phyloP scores from a whole-genome alignment of 108 stramenopile species.

The Nannochloropsis salina region DNA sequence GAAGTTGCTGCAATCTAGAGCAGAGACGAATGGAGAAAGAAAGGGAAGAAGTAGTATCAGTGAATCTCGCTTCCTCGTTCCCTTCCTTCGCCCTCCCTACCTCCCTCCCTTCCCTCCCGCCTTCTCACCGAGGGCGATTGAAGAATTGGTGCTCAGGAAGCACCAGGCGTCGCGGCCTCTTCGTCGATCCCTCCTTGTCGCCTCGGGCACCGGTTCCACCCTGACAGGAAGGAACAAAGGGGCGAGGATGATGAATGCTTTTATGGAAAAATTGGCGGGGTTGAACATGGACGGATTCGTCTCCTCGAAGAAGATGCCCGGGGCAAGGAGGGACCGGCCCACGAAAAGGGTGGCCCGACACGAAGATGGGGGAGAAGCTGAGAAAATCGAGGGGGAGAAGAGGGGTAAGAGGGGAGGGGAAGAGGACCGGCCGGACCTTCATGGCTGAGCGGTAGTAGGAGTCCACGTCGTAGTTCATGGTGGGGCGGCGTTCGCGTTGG shows the following conservation, averaged over 20 bases:
- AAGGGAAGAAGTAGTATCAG: neutral
- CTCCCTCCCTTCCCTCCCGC: neutral
- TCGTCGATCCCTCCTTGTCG: slow-evolving; percentile 26
- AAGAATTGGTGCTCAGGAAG: neutral
- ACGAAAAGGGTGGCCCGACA: neutral
- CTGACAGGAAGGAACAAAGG: neutral
- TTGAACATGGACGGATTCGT: neutral
- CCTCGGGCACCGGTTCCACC: neutral
- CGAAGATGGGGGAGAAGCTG: neutral
- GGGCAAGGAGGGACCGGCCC: neutral
- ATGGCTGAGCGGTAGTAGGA: slow-evolving; percentile 78
- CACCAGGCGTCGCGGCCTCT: neutral
- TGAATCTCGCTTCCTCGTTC: too few relatives aligned
- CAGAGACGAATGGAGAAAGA: neutral
- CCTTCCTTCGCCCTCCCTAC: neutral
- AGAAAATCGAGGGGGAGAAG: neutral
- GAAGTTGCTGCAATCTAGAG: neutral
- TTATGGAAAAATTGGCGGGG: too few relatives aligned
- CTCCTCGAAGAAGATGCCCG: neutral
- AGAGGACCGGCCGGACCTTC: slow-evolving; percentile 35
- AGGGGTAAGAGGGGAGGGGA: neutral
- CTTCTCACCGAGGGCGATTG: neutral
- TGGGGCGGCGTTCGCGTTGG: slow-evolving; percentile 81
- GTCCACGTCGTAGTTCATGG: slow-evolving; percentile 83
- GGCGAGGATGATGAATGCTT: neutral